Conservation (phyloP, 2,329 filamentous ascomycete genomes). For the Colletotrichum sp. region DNA sequence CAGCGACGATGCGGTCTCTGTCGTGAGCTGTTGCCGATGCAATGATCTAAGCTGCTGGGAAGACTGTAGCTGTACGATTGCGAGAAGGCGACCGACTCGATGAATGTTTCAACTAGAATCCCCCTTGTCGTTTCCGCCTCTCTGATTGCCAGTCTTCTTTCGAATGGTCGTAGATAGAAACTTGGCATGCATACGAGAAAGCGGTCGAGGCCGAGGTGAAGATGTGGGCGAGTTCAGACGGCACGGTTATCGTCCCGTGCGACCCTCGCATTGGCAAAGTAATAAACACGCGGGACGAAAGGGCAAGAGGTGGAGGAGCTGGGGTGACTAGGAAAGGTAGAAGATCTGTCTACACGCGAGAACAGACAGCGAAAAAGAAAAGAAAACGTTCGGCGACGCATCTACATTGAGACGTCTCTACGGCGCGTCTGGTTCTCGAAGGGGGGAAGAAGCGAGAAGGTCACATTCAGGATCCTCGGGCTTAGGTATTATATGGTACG, state of each 20-base stretch:
- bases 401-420: not conserved
- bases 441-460: slow-evolving; percentile 17
- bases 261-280: slow-evolving; percentile 45
- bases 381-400: not conserved
- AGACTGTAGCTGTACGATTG: not conserved
- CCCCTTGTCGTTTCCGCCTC: slow-evolving; percentile 26
- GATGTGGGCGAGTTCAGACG: slow-evolving; percentile 36
- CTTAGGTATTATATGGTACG: slow-evolving; percentile 17
- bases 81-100: not conserved
- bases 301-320: slow-evolving; percentile 24
- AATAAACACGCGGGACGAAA: slow-evolving; percentile 40
- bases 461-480: slow-evolving; percentile 14
- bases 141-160: slow-evolving; percentile 23
- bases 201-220: slow-evolving; percentile 28
- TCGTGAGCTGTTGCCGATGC: not conserved
- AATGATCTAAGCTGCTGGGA: not conserved
- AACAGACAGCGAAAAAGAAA: not conserved
- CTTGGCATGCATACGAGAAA: slow-evolving; percentile 45
- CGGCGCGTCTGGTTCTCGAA: slow-evolving; percentile 17
- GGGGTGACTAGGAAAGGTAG: slow-evolving; percentile 5
- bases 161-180: slow-evolving; percentile 25
- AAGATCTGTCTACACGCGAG: not conserved
- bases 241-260: slow-evolving; percentile 39
- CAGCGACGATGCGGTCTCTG: not conserved
- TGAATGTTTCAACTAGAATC: slow-evolving; percentile 17